Evolutionary conservation across 1,139 yeast genomes (phyloP).

Genomic region (Magnusiomyces sp.): DNA sequence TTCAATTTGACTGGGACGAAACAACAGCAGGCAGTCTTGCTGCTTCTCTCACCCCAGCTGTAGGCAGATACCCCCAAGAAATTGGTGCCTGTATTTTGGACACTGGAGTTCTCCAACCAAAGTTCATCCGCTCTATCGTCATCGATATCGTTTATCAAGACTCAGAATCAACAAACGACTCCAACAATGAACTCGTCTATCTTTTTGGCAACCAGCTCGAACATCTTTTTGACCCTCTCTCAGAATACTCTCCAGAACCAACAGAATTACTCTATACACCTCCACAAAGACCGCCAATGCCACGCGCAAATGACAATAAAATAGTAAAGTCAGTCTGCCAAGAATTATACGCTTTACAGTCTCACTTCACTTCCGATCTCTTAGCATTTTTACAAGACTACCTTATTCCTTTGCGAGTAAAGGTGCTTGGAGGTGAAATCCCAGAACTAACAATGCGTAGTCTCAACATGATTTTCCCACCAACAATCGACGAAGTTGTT

Average conservation of each 20-base stretch:
- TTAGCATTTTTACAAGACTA: slow-evolving; percentile 70
- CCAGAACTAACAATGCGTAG: slow-evolving; percentile 45
- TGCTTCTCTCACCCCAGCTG: slow-evolving; percentile 46
- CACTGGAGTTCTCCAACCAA: slow-evolving; percentile 54
- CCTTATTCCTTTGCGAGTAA: slow-evolving; percentile 68
- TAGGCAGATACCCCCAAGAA: slow-evolving; percentile 43
- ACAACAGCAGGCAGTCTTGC: slow-evolving; percentile 75
- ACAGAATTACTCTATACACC: slow-evolving; percentile 59
- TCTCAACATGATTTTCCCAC: slow-evolving; percentile 77
- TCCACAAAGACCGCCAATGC: slow-evolving; percentile 29
- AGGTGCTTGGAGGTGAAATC: slow-evolving; percentile 49
- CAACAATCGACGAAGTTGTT: slow-evolving; percentile 89
- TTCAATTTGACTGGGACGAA: slow-evolving; percentile 45
- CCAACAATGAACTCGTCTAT: slow-evolving; percentile 66
- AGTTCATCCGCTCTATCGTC: slow-evolving; percentile 45
- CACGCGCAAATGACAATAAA: slow-evolving; percentile 24
- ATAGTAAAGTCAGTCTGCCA: slow-evolving; percentile 42
- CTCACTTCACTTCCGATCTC: slow-evolving; percentile 61
- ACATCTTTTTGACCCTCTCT: slow-evolving; percentile 77
- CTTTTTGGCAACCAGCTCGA: slow-evolving; percentile 78
- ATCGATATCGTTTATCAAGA: slow-evolving; percentile 71
- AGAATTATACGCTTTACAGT: slow-evolving; percentile 63
- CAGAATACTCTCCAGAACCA: slow-evolving; percentile 87
- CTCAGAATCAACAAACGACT: slow-evolving; percentile 42
- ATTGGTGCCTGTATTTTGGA: slow-evolving; percentile 45